phyloP scores from a whole-genome alignment of 2,329 filamentous ascomycete species.

The Orbilia brochopaga region DNA sequence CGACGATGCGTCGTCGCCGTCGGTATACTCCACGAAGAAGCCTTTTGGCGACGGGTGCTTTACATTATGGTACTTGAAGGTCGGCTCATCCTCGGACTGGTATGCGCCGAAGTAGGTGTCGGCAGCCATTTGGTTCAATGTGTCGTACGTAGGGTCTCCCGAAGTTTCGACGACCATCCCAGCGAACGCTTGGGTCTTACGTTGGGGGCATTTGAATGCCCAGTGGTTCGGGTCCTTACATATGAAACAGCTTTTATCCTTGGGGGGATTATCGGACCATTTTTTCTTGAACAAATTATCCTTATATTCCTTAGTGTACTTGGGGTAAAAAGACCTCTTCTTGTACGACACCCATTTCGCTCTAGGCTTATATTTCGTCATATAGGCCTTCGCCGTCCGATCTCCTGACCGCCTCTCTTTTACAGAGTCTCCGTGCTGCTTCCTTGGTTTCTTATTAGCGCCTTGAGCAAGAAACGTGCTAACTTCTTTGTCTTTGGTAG shows the following conservation, averaged over 20 bases:
- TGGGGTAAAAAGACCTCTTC: neutral
- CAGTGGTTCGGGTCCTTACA: conserved; percentile 5
- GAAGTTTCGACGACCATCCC: neutral
- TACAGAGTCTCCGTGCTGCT: no score
- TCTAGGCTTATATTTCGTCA: neutral
- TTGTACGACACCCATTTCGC: neutral
- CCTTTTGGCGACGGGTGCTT: neutral
- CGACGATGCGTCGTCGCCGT: no score
- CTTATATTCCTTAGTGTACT: neutral
- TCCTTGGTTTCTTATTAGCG: neutral
- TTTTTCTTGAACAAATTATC: neutral
- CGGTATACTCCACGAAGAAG: no score
- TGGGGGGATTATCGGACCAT: neutral
- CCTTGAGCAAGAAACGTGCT: neutral
- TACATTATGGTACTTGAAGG: neutral
- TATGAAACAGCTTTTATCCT: neutral
- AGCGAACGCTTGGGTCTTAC: neutral
- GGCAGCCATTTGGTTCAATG: neutral
- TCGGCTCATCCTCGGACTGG: neutral
- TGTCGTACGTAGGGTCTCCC: neutral
- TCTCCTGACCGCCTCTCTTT: no score
- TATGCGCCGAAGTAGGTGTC: neutral
- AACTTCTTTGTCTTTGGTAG: neutral
- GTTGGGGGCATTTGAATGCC: neutral
- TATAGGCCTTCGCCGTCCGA: neutral